Conservation (phyloP, 257 asterid species). For the Solanum dulcamara region DNA sequence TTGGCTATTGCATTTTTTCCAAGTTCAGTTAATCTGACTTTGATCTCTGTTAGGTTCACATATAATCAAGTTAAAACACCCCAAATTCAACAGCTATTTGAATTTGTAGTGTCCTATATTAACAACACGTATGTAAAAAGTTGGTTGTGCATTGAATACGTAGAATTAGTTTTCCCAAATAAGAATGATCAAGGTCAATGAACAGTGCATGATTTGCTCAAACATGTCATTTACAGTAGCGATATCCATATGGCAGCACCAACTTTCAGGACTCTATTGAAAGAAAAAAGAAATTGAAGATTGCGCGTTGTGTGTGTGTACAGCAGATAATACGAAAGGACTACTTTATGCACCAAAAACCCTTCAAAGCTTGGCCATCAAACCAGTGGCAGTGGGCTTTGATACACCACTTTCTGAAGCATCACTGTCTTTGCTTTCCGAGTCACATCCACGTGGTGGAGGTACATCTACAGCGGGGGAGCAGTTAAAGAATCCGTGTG, state of each 20-base stretch:
- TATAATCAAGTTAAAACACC: neutral
- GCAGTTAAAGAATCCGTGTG: constrained; percentile 96
- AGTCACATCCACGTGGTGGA: constrained; percentile 57
- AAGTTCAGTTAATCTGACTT: neutral
- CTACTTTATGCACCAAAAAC: neutral
- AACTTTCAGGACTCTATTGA: neutral
- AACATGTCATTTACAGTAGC: neutral
- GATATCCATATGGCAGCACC: neutral
- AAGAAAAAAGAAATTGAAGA: neutral
- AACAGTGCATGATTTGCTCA: neutral
- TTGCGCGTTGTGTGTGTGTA: neutral
- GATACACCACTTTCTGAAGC: constrained; percentile 38
- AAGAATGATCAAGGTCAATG: neutral
- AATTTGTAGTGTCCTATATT: neutral
- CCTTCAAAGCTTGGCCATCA: constrained; percentile 51
- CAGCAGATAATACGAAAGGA: neutral
- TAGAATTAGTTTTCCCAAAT: neutral
- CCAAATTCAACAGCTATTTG: neutral
- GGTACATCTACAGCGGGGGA: constrained; percentile 94
- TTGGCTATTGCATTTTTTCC: neutral
- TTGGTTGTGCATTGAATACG: neutral
- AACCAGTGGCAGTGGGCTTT: constrained; percentile 33
- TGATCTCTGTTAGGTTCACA: neutral
- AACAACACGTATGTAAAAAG: neutral
- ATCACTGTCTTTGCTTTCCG: constrained; percentile 58